These are phyloP conservation scores for Pseudocercospora eumusae DNA, from an alignment of 2,329 filamentous ascomycete species.

Conservation along the genomic window DNA sequence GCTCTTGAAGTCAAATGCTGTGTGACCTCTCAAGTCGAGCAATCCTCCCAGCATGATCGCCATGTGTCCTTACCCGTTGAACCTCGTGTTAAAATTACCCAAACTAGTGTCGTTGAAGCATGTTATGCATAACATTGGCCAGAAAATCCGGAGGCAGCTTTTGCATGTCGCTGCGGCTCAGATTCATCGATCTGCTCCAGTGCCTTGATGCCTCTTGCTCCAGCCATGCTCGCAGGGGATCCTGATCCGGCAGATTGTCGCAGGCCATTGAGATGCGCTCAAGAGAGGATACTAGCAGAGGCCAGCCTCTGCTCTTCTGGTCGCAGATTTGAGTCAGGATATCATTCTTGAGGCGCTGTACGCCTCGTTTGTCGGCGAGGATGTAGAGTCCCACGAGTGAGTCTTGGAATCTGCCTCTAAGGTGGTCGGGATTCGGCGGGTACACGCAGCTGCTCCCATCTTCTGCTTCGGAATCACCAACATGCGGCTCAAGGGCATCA, in stretches of 20 bases:
- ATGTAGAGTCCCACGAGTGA: background rate
- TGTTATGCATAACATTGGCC: background rate
- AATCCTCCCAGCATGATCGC: background rate
- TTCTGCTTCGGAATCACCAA: background rate
- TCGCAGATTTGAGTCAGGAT: background rate
- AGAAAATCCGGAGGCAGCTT: background rate
- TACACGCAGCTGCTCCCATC: background rate
- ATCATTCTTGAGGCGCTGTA: background rate
- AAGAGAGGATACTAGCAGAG: background rate
- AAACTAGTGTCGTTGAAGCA: background rate
- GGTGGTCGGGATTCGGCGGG: background rate
- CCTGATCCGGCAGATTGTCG: background rate
- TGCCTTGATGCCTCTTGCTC: background rate
- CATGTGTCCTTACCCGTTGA: background rate
- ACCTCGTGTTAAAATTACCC: background rate
- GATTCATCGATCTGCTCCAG: background rate
- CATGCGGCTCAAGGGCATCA: background rate
- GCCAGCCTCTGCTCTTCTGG: background rate
- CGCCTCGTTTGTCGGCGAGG: background rate
- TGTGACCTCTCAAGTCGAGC: background rate
- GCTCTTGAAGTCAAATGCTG: background rate
- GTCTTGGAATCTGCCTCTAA: background rate
- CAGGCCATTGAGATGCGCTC: background rate
- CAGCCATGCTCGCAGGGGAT: background rate
- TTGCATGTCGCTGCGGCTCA: background rate